These are phyloP conservation scores for Aspergillus tanneri DNA, from an alignment of 2,329 filamentous ascomycete species.

Conservation along the genomic window DNA sequence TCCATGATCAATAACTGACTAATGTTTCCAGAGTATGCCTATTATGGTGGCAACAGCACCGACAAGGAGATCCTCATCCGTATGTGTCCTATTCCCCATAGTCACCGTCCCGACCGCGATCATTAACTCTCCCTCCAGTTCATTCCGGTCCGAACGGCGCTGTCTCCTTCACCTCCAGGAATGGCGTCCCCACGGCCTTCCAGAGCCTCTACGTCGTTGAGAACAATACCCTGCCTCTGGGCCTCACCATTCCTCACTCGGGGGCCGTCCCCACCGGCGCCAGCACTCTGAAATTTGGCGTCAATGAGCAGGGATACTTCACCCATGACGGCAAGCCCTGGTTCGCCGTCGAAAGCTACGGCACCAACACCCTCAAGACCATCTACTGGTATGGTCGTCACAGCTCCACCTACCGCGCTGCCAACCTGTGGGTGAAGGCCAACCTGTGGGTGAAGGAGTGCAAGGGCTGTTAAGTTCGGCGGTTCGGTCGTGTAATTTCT, in stretches of 20 bases:
- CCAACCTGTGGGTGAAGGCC: slow-evolving; percentile 2
- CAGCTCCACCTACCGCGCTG: slow-evolving; percentile 20
- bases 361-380: slow-evolving; percentile 20
- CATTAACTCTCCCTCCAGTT: slow-evolving; percentile 18
- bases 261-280: slow-evolving; percentile 25
- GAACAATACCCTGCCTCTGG: slow-evolving; percentile 21
- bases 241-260: slow-evolving; percentile 30
- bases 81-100: slow-evolving; percentile 13
- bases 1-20: not conserved
- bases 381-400: slow-evolving; percentile 30
- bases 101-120: not conserved
- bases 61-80: slow-evolving; percentile 28
- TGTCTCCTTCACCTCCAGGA: slow-evolving; percentile 27
- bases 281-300: slow-evolving; percentile 25
- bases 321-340: slow-evolving; percentile 26
- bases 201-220: slow-evolving; percentile 31
- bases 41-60: slow-evolving; percentile 21
- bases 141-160: slow-evolving; percentile 19
- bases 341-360: slow-evolving; percentile 28
- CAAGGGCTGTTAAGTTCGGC: slow-evolving; percentile 19
- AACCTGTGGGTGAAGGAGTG: slow-evolving; percentile 13
- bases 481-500: no score
- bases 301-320: slow-evolving; percentile 28
- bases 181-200: slow-evolving; percentile 26
- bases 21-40: slow-evolving; percentile 20